These are phyloP conservation scores for Plasmodium fragile DNA, from an alignment of 169 alveolate genomes.

Conservation along the genomic window DNA sequence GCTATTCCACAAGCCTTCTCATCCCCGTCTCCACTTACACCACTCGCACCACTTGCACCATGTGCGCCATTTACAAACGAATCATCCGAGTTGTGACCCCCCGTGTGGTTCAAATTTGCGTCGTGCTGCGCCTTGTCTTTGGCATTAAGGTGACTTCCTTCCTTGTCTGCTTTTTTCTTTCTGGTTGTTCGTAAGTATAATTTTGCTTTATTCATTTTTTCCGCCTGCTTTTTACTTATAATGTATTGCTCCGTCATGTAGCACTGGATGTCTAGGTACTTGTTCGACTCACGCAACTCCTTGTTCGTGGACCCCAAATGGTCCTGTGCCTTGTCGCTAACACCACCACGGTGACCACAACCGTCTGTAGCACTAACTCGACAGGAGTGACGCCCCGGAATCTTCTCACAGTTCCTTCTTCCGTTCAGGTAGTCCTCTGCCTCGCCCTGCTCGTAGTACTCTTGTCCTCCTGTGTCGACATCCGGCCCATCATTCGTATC, in stretches of 20 bases:
- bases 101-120: background rate
- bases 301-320: background rate
- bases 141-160: background rate
- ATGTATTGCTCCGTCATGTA: slow-evolving; percentile 71
- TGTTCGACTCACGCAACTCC: slow-evolving; percentile 22
- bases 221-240: slow-evolving; percentile 67
- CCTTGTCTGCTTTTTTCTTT: slow-evolving; percentile 29
- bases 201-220: slow-evolving; percentile 61
- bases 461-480: background rate
- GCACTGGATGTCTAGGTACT: slow-evolving; percentile 40
- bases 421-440: background rate
- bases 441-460: background rate
- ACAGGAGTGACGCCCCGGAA: background rate
- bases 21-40: background rate
- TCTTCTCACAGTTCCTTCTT: background rate
- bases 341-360: too few relatives aligned
- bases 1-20: background rate
- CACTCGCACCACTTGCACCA: too few relatives aligned
- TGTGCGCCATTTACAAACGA: background rate
- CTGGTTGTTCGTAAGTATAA: slow-evolving; percentile 30
- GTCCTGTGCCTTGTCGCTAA: background rate
- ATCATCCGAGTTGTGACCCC: slow-evolving; percentile 10
- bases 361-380: background rate
- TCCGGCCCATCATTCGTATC: background rate
- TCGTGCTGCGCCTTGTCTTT: background rate